phyloP scores from a whole-genome alignment of 2,329 filamentous ascomycete genomes.

The Ceratocystis cubensis region DNA sequence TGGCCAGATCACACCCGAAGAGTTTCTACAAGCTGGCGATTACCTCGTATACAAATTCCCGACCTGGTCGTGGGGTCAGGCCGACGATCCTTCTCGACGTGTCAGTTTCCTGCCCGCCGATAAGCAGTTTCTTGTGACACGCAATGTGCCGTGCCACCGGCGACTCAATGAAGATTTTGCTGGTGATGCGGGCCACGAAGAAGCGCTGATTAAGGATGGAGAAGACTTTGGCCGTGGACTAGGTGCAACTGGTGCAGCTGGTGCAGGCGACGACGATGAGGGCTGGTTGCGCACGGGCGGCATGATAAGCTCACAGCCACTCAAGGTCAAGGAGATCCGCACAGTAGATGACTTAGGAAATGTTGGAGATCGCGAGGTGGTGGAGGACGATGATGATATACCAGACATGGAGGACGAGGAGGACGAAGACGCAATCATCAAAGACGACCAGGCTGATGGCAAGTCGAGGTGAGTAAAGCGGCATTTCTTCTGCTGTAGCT shows the following conservation, averaged over 20 bases:
- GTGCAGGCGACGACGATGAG: conserved; percentile 53
- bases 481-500: not conserved
- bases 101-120: conserved; percentile 69
- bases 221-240: conserved; percentile 40
- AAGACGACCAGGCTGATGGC: conserved; percentile 37
- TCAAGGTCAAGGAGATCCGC: conserved; percentile 66
- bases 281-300: conserved; percentile 88
- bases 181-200: conserved; percentile 72
- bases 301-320: conserved; percentile 59
- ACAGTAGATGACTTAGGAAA: conserved; percentile 85
- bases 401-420: conserved; percentile 98
- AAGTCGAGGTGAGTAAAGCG: conserved; percentile 8
- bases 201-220: conserved; percentile 72
- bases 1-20: conserved; percentile 91
- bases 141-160: conserved; percentile 85
- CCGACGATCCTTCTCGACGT: conserved; percentile 66
- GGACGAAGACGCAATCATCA: conserved; percentile 91
- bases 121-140: conserved; percentile 92
- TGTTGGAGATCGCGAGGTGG: conserved; percentile 59
- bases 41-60: conserved; percentile 99
- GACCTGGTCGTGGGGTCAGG: conserved; percentile 92
- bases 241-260: conserved; percentile 30
- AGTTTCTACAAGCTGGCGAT: conserved; percentile 90
- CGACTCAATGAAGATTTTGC: conserved; percentile 89
- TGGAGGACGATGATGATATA: conserved; percentile 73